Evolutionary conservation across 805 yeast genomes (phyloP), one percentile per base, ranked within the genome.

Genomic region (Torulaspora delbrueckii): DNA sequence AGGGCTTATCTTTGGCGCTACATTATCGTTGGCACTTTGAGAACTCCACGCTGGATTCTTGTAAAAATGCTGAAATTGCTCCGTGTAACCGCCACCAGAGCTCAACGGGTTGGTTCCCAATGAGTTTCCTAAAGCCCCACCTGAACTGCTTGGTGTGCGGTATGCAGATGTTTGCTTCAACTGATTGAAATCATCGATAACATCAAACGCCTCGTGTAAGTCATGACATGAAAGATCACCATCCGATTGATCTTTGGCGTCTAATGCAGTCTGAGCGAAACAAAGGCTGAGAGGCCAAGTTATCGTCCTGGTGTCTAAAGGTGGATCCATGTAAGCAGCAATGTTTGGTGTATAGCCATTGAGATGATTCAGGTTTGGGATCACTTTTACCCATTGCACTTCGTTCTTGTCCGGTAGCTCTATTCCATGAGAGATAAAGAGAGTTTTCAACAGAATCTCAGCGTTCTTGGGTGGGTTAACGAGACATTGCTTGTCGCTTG

Each of bases 241-340:
- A 4, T 50, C 50, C 16, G 45, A 27, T 13, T 39, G 19, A 13
- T 43, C 46, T 30, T 41, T 42, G 10, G 38, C 37, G 35, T 51
- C 51, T 9, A 45, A 37, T 16, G 56, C 52, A 44, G 73, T 67
- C 57, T 85, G 93, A 4, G 78, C 68, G 46, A 77, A 69, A 55
- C 90, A 82, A 16, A 85, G 65, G 37, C 76, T 77, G 55, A 82
- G 65, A 0, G 95, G 95, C 95, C 95, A 86, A 36, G 79, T 63
- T 1, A 85, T 75, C 45, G 71, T 78, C 55, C 81, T 81, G 23
- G 70, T 71, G 52, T 76, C 77, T 25, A 70, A 72, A 3, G 78
- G 79, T 0, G 73, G 68, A 40, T 67, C 69, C 37, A 81, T 68
- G 59, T 76, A 84, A 19, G 72, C 70, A 9, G 88, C 70, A 2